Evolutionary conservation across 2,329 filamentous ascomycete species (phyloP), one percentile per base, ranked within the genome.

Genomic region (Chalaropsis thielavioides): DNA sequence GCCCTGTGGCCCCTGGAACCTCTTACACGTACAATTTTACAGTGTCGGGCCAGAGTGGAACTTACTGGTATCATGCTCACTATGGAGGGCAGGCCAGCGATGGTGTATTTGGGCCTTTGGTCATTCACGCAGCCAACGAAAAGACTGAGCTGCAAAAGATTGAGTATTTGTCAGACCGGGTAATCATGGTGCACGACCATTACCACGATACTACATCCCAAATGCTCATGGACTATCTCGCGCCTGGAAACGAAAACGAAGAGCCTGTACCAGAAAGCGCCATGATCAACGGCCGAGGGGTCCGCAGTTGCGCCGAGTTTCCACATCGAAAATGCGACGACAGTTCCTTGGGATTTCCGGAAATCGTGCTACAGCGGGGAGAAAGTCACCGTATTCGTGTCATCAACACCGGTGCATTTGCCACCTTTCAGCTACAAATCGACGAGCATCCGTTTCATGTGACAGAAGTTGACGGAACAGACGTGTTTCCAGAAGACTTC

Each of bases 181-280:
- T 86, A 0, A 71, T 90, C 19, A 86, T 87, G 68, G 74, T 90
- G n/a, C 85, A 84, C 19, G 87, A 90, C 69, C 87, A 87, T 77
- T 90, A 90, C 66, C 85, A 90, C 69, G 81, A 86, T 60, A 72
- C 76, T 10, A 79, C 78, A 0, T 75, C 74, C 0, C 74, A 76
- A 46, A 74, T 85, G 0, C 71, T 84, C 2, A 78, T 79, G 71
- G 74, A 79, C 19, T 84, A 85, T 67, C 78, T 87, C 49, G 78
- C 72, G 1, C 75, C 77, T 0, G 73, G 84, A 76, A 69, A 82
- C 76, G 77, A 79, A 59, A 79, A 79, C 27, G 82, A 84, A 0
- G 86, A 89, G 71, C 86, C 86, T 0, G 80, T 88, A 0, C 86
- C 87, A 0, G 77, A 88, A 24, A 79, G 83, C 1, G 82, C 82